These are phyloP conservation scores for Ceratobasidium theobromae DNA, from an alignment of 1,284 basidiomycete species.

Conservation along the genomic window DNA sequence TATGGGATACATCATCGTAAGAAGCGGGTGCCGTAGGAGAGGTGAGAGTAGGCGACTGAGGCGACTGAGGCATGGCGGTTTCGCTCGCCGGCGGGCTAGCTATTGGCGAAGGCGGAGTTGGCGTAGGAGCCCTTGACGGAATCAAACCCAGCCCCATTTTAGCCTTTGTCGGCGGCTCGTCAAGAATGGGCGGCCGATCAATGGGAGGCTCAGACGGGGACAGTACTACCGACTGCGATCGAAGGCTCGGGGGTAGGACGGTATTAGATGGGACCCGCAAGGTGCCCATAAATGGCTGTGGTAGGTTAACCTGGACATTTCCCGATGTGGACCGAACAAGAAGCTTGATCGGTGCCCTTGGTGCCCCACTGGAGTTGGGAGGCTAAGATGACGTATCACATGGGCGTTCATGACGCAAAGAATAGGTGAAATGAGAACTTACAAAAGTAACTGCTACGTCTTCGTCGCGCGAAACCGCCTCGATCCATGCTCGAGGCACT, in stretches of 20 bases:
- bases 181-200: constrained; percentile 10
- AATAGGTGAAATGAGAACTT: background rate
- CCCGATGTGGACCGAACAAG: constrained; percentile 10
- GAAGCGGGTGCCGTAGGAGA: too few relatives aligned
- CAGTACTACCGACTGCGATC: constrained; percentile 1
- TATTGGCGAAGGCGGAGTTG: constrained; percentile 3
- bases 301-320: constrained; percentile 1
- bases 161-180: background rate
- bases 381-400: constrained; percentile 3
- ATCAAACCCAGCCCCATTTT: background rate
- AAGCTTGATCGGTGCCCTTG: constrained; percentile 7
- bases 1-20: too few relatives aligned
- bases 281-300: constrained; percentile 4
- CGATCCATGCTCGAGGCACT: constrained; percentile 17
- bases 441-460: constrained; percentile 25
- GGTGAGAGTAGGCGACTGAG: too few relatives aligned
- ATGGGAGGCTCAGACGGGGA: constrained; percentile 17
- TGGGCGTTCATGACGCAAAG: background rate
- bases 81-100: too few relatives aligned
- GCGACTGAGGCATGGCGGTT: too few relatives aligned
- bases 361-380: background rate
- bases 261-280: constrained; percentile 10
- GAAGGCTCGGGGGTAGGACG: constrained; percentile 6
- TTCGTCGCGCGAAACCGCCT: constrained; percentile 14
- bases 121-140: background rate